Evolutionary conservation across 768 basidiomycete genomes (phyloP).

Genomic region (Flagelloscypha sp.): DNA sequence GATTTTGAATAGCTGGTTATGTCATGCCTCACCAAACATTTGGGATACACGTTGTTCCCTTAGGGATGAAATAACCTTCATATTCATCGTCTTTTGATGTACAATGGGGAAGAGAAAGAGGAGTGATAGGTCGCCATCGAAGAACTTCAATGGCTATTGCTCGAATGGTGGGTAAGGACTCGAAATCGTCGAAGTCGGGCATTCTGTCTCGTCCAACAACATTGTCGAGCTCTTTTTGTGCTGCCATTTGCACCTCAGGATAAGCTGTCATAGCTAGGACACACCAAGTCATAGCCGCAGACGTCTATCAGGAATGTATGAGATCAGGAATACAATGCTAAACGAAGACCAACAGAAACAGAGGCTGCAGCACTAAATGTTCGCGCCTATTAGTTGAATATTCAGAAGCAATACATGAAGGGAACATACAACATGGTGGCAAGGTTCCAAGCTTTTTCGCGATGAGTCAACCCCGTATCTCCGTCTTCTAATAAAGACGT

Average conservation of each 20-base stretch:
- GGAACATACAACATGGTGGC: no score
- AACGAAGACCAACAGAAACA: no score
- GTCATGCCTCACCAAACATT: constrained; percentile 14
- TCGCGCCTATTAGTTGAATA: no score
- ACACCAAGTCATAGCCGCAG: no score
- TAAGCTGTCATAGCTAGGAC: constrained; percentile 19
- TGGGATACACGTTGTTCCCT: constrained; percentile 17
- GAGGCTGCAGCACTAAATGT: no score
- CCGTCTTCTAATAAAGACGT: no score
- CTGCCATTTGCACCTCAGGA: constrained; percentile 17
- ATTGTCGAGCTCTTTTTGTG: constrained; percentile 19
- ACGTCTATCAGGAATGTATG: no score
- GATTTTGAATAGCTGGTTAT: no score
- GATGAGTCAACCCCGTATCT: no score
- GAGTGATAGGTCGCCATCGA: constrained; percentile 14
- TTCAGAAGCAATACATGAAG: no score
- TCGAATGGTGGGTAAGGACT: constrained; percentile 16
- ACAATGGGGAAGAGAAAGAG: constrained; percentile 12
- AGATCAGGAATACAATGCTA: no score
- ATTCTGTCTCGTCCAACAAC: constrained; percentile 16
- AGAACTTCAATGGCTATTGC: constrained; percentile 17
- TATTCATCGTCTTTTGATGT: constrained; percentile 11
- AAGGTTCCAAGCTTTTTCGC: no score
- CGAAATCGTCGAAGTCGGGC: constrained; percentile 16
- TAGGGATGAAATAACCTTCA: constrained; percentile 14